Conservation (phyloP, 306 rosid genomes). For the Prunus fruticosa region DNA sequence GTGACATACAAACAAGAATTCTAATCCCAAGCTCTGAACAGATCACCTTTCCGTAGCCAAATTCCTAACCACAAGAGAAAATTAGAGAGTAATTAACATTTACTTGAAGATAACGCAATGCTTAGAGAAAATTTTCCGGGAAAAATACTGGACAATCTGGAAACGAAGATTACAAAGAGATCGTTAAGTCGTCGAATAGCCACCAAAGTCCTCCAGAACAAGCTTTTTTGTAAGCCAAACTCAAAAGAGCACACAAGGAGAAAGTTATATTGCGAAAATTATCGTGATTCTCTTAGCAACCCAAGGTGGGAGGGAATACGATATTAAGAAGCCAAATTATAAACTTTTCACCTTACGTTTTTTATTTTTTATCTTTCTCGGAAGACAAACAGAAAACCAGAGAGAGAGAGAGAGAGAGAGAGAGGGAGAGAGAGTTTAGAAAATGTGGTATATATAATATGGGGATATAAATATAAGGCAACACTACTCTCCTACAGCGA, state of each 20-base stretch:
- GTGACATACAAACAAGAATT: conserved; percentile 29
- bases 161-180: conserved; percentile 51
- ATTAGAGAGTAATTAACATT: conserved; percentile 22
- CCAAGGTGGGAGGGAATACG: conserved; percentile 40
- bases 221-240: conserved; percentile 3
- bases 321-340: conserved; percentile 18
- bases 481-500: conserved; percentile 7
- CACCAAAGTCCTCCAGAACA: conserved; percentile 30
- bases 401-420: neutral
- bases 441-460: conserved; percentile 28
- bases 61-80: conserved; percentile 40
- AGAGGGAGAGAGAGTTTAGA: conserved; percentile 27
- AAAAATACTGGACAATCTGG: conserved; percentile 9
- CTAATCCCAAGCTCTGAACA: conserved; percentile 35
- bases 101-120: conserved; percentile 53
- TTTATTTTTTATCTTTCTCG: conserved; percentile 20
- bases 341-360: conserved; percentile 14
- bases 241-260: conserved; percentile 5
- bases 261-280: conserved; percentile 18
- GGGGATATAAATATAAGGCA: conserved; percentile 7
- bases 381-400: conserved; percentile 36
- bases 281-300: conserved; percentile 32
- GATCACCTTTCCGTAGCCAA: conserved; percentile 58
- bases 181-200: conserved; percentile 44
- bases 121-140: conserved; percentile 19